These are phyloP conservation scores for Rutidosis leptorrhynchoides DNA, from an alignment of 129 eudicot genomes.

Conservation along the genomic window DNA sequence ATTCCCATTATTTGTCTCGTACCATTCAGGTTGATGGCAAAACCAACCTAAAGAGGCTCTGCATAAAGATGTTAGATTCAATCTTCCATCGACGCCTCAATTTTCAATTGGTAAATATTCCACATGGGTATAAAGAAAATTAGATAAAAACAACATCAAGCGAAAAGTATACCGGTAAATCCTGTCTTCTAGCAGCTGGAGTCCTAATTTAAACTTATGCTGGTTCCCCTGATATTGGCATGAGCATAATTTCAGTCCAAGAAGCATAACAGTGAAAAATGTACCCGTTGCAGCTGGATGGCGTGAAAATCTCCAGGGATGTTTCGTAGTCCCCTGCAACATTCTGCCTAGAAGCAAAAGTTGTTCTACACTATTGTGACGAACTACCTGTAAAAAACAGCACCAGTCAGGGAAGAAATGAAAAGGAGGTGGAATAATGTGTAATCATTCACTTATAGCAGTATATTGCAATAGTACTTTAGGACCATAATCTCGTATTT, in stretches of 20 bases:
- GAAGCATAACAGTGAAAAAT: conserved; percentile 91
- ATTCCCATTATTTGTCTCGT: conserved; percentile 60
- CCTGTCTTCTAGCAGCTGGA: conserved; percentile 97
- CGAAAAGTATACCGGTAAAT: conserved; percentile 57
- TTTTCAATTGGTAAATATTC: background rate
- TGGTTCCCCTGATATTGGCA: conserved; percentile 81
- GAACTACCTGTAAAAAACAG: conserved; percentile 54
- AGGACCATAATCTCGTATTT: background rate
- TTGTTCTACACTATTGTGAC: conserved; percentile 88
- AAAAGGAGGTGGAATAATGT: conserved; percentile 5
- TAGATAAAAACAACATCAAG: background rate
- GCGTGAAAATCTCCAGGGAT: conserved; percentile 83
- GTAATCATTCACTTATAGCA: background rate
- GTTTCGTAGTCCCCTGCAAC: conserved; percentile 89
- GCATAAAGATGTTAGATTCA: conserved; percentile 22
- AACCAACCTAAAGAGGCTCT: conserved; percentile 98
- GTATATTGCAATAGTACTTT: conserved; percentile 1
- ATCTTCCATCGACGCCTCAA: conserved; percentile 4
- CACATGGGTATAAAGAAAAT: background rate
- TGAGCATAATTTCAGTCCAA: conserved; percentile 86
- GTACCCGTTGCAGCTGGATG: conserved; percentile 98
- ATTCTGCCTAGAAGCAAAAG: conserved; percentile 87
- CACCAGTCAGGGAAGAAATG: conserved; percentile 11
- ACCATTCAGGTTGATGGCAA: conserved; percentile 92
- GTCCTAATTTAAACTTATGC: conserved; percentile 66